Conservation (phyloP, 139 green algal genomes). For the Micractinium conductrix region DNA sequence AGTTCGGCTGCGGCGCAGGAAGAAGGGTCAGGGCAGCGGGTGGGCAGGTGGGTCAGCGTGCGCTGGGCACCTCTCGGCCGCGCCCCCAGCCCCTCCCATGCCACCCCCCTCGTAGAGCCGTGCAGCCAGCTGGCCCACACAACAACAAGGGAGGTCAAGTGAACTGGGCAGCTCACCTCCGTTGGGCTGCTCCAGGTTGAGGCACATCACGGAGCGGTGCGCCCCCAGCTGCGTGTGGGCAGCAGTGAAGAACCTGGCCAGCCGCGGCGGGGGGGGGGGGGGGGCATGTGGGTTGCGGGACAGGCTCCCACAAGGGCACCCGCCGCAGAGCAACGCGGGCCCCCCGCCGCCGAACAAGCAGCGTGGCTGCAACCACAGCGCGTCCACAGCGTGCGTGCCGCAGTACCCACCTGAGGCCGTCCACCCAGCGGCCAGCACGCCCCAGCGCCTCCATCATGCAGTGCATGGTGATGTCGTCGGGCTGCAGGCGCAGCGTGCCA, state of each 20-base stretch:
- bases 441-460: conserved; percentile 31
- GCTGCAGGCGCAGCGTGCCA: not conserved
- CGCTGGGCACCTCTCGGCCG: too few relatives aligned
- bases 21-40: too few relatives aligned
- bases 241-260: not conserved
- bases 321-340: too few relatives aligned
- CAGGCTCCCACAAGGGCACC: too few relatives aligned
- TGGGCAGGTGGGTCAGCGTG: too few relatives aligned
- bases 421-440: conserved; percentile 5
- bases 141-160: too few relatives aligned
- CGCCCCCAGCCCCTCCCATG: not conserved
- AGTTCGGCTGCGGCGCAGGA: conserved; percentile 17
- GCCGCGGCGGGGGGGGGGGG: not conserved
- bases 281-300: too few relatives aligned
- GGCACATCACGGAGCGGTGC: conserved; percentile 8
- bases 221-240: not conserved
- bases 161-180: not conserved
- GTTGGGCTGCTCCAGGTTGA: not conserved
- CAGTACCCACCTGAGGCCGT: conserved; percentile 9
- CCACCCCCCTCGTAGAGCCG: too few relatives aligned
- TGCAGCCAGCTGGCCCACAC: too few relatives aligned
- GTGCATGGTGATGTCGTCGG: conserved; percentile 38
- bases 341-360: too few relatives aligned
- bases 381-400: too few relatives aligned
- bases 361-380: too few relatives aligned